Evolutionary conservation across 1,139 yeast species (phyloP).

Genomic region (Yamadazyma conglobata): DNA sequence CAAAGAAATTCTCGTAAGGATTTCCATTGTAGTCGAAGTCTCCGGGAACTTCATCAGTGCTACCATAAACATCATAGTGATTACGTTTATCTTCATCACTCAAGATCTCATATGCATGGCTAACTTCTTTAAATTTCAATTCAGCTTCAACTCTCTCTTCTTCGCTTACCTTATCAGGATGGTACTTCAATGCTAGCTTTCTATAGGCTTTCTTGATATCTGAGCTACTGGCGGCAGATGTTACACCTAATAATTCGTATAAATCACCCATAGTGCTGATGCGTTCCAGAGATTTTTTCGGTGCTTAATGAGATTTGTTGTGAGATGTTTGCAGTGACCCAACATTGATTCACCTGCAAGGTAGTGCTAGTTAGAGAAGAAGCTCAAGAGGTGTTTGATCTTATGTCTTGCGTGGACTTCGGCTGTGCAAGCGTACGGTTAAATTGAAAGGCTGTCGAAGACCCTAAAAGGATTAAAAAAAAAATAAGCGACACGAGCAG

Average conservation of each 20-base stretch:
- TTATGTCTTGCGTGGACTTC: too few relatives aligned
- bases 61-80: slow-evolving; percentile 58
- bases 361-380: too few relatives aligned
- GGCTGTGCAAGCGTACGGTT: too few relatives aligned
- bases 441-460: too few relatives aligned
- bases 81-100: slow-evolving; percentile 58
- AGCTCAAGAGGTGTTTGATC: too few relatives aligned
- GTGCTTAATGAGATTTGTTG: too few relatives aligned
- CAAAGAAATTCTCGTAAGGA: slow-evolving; percentile 43
- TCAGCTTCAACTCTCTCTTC: slow-evolving; percentile 67
- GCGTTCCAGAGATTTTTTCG: slow-evolving; percentile 1
- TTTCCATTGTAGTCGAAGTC: slow-evolving; percentile 25
- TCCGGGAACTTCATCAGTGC: slow-evolving; percentile 32
- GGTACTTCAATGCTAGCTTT: slow-evolving; percentile 66
- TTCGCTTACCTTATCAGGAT: slow-evolving; percentile 78
- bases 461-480: too few relatives aligned
- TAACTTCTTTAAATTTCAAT: slow-evolving; percentile 67
- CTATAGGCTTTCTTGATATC: slow-evolving; percentile 80
- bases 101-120: slow-evolving; percentile 74
- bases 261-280: slow-evolving; percentile 28
- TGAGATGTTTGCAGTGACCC: too few relatives aligned
- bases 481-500: slow-evolving; percentile 46
- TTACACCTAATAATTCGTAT: slow-evolving; percentile 69
- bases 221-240: slow-evolving; percentile 53
- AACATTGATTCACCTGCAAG: too few relatives aligned